Conservation (phyloP, 768 basidiomycete species). For the Lactarius sp. region DNA sequence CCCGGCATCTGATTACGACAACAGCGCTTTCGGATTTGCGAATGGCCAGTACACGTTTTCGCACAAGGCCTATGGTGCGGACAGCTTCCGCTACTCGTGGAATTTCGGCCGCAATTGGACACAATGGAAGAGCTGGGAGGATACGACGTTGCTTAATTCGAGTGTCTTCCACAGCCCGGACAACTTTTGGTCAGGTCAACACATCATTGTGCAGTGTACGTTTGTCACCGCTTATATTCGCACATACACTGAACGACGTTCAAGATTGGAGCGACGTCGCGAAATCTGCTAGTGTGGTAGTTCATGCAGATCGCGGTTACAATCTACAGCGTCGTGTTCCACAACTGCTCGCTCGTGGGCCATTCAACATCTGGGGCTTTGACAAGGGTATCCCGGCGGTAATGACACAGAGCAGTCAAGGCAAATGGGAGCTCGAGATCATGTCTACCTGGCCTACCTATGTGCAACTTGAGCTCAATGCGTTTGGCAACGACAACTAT, state of each 20-base stretch:
- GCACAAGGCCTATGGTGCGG: constrained; percentile 82
- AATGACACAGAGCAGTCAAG: constrained; percentile 60
- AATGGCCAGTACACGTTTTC: constrained; percentile 68
- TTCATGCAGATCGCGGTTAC: constrained; percentile 74
- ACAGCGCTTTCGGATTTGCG: constrained; percentile 48
- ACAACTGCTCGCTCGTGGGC: constrained; percentile 81
- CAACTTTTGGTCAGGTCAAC: constrained; percentile 75
- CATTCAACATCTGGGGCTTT: constrained; percentile 90
- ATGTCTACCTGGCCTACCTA: constrained; percentile 90
- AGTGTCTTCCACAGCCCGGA: constrained; percentile 44
- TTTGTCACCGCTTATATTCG: constrained; percentile 16
- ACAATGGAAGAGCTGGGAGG: constrained; percentile 77
- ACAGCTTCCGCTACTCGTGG: constrained; percentile 80
- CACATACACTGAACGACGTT: constrained; percentile 1
- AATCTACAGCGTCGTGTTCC: constrained; percentile 68
- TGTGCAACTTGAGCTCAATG: constrained; percentile 85
- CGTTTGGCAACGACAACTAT: constrained; percentile 86
- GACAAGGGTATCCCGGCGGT: constrained; percentile 71
- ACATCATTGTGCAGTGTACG: constrained; percentile 87
- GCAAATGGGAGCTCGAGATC: constrained; percentile 81
- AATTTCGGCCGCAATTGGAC: constrained; percentile 87
- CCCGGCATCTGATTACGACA: constrained; percentile 75
- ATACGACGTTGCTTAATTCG: constrained; percentile 57
- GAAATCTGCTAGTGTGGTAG: constrained; percentile 55
- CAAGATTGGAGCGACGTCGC: constrained; percentile 75